Evolutionary conservation across 116 monocot species (phyloP).

Genomic region (Papilionanthe hybrid): DNA sequence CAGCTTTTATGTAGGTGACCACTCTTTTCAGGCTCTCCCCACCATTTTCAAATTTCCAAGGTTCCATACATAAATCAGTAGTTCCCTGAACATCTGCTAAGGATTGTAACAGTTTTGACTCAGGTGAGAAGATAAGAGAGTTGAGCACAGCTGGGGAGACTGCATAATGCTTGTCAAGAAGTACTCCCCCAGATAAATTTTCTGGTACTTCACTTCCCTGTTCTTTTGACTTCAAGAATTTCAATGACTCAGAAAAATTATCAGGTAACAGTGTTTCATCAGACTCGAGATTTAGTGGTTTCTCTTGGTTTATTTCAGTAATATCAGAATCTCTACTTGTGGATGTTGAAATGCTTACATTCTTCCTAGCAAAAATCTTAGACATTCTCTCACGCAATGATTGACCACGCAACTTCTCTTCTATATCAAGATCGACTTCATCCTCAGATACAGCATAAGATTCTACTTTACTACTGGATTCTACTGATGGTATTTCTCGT

Average conservation of each 20-base stretch:
- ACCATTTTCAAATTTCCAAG: constrained; percentile 58
- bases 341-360: constrained; percentile 17
- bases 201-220: constrained; percentile 57
- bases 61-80: constrained; percentile 38
- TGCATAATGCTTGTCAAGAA: constrained; percentile 72
- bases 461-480: constrained; percentile 29
- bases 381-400: constrained; percentile 44
- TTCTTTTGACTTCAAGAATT: constrained; percentile 53
- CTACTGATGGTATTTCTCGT: constrained; percentile 8
- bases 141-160: constrained; percentile 59
- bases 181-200: constrained; percentile 72
- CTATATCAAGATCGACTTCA: constrained; percentile 31
- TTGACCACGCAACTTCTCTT: constrained; percentile 36
- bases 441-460: constrained; percentile 13
- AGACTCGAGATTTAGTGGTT: constrained; percentile 14
- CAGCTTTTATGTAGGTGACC: constrained; percentile 71
- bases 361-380: constrained; percentile 47
- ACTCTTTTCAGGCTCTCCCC: constrained; percentile 68
- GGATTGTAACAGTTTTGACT: constrained; percentile 49
- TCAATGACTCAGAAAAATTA: constrained; percentile 48
- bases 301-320: constrained; percentile 16
- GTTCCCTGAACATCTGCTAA: constrained; percentile 79
- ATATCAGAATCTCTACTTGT: constrained; percentile 19
- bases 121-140: constrained; percentile 66
- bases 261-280: constrained; percentile 21